Conservation (phyloP, 768 basidiomycete species). For the Russula sp. region DNA sequence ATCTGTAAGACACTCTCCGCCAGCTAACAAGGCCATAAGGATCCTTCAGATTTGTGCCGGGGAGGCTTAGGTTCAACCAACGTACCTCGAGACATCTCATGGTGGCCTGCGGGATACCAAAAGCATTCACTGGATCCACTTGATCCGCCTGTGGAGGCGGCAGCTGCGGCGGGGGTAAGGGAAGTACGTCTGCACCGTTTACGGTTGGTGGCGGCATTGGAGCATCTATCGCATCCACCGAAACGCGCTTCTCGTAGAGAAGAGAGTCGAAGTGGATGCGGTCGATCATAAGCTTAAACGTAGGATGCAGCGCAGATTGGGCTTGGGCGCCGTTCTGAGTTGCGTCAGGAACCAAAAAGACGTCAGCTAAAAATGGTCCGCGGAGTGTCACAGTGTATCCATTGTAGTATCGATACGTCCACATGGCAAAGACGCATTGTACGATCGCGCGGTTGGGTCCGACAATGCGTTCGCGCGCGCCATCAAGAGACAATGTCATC, state of each 20-base stretch:
- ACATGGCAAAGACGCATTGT: slow-evolving; percentile 66
- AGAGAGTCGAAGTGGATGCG: slow-evolving; percentile 69
- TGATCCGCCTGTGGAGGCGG: slow-evolving; percentile 20
- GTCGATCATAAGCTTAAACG: slow-evolving; percentile 54
- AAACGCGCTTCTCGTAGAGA: slow-evolving; percentile 65
- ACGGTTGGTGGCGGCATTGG: slow-evolving; percentile 24
- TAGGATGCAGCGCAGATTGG: slow-evolving; percentile 21
- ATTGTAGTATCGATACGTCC: slow-evolving; percentile 77
- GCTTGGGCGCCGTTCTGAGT: slow-evolving; percentile 12
- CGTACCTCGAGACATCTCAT: slow-evolving; percentile 82
- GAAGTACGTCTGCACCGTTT: slow-evolving; percentile 21
- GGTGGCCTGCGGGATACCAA: slow-evolving; percentile 85
- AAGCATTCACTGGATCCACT: slow-evolving; percentile 73
- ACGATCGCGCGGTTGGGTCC: slow-evolving; percentile 45
- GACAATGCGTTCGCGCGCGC: slow-evolving; percentile 60
- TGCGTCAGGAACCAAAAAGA: slow-evolving; percentile 35
- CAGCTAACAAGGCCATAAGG: slow-evolving; percentile 39
- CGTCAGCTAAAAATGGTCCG: slow-evolving; percentile 66
- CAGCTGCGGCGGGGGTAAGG: slow-evolving; percentile 2
- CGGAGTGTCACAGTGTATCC: slow-evolving; percentile 74
- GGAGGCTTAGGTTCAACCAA: slow-evolving; percentile 10
- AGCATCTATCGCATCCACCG: slow-evolving; percentile 48
- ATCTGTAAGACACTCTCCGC: slow-evolving; percentile 79
- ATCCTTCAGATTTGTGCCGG: slow-evolving; percentile 10
- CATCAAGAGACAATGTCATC: slow-evolving; percentile 72